These are phyloP conservation scores for Castanopsis chinensis DNA, from an alignment of 306 rosid genomes.

Conservation along the genomic window DNA sequence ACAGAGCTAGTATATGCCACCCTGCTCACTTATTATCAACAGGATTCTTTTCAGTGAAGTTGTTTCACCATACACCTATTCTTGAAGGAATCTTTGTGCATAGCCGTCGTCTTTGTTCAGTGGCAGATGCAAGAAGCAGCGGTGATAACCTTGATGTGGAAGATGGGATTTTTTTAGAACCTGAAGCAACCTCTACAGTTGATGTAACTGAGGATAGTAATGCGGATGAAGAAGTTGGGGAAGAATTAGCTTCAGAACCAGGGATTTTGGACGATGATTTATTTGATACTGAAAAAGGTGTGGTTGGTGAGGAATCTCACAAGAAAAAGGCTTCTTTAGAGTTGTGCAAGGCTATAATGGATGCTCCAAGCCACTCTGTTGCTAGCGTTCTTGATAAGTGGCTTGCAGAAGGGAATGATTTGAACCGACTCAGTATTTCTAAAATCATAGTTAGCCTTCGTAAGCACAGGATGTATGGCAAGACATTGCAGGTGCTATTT, in stretches of 20 bases:
- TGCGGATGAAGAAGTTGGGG: background rate
- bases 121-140: background rate
- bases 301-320: background rate
- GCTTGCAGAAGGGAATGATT: conserved; percentile 6
- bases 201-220: background rate
- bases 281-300: conserved; percentile 15
- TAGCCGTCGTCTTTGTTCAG: conserved; percentile 4
- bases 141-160: background rate
- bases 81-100: background rate
- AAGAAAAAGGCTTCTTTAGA: conserved; percentile 8
- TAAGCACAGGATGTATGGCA: conserved; percentile 16
- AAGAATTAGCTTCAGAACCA: conserved; percentile 6
- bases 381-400: background rate
- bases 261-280: conserved; percentile 12
- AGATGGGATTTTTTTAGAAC: background rate
- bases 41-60: background rate
- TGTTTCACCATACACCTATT: background rate
- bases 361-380: background rate
- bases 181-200: background rate
- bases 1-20: background rate
- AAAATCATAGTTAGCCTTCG: background rate
- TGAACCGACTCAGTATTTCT: conserved; percentile 3
- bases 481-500: conserved; percentile 23
- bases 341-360: conserved; percentile 10
- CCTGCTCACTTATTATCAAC: background rate